These are phyloP conservation scores for Paraphysoderma sedebokerense DNA, from an alignment of 371 early-diverging fungal genomes.

Conservation along the genomic window DNA sequence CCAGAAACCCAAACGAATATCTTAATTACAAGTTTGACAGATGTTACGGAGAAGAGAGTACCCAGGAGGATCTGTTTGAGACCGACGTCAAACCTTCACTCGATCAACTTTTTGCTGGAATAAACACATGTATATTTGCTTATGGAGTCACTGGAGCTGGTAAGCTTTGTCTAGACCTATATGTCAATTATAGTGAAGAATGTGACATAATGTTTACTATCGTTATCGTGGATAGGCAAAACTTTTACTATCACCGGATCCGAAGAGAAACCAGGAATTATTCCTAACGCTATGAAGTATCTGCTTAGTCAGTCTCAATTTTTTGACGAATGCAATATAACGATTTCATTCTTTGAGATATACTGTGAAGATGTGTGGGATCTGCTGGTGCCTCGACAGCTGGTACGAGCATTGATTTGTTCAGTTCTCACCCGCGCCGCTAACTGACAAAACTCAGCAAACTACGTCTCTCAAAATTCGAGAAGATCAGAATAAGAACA, in stretches of 20 bases:
- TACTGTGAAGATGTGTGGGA: conserved; percentile 44
- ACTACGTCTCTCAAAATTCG: conserved; percentile 11
- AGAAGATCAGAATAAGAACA: conserved; percentile 25
- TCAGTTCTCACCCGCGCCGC: not conserved
- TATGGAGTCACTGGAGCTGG: conserved; percentile 51
- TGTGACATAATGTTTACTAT: not conserved
- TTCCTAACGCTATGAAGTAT: conserved; percentile 25
- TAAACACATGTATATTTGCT: conserved; percentile 39
- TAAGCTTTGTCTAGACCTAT: not conserved
- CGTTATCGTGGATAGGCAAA: conserved; percentile 22
- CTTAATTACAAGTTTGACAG: conserved; percentile 32
- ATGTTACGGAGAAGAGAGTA: conserved; percentile 21
- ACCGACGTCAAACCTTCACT: conserved; percentile 29
- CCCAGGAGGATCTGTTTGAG: conserved; percentile 25
- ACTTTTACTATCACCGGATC: conserved; percentile 48
- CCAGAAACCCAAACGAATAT: no score
- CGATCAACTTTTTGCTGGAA: conserved; percentile 27
- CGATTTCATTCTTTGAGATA: conserved; percentile 41
- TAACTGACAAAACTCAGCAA: not conserved
- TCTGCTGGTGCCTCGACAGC: conserved; percentile 22
- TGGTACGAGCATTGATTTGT: conserved; percentile 4
- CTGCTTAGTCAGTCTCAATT: conserved; percentile 10
- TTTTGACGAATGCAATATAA: conserved; percentile 4
- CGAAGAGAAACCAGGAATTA: conserved; percentile 29
- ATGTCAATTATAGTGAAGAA: not conserved